Base-by-base conservation (phyloP, 192 early-diverging fungal genomes). In the Coemansia sp. region DNA sequence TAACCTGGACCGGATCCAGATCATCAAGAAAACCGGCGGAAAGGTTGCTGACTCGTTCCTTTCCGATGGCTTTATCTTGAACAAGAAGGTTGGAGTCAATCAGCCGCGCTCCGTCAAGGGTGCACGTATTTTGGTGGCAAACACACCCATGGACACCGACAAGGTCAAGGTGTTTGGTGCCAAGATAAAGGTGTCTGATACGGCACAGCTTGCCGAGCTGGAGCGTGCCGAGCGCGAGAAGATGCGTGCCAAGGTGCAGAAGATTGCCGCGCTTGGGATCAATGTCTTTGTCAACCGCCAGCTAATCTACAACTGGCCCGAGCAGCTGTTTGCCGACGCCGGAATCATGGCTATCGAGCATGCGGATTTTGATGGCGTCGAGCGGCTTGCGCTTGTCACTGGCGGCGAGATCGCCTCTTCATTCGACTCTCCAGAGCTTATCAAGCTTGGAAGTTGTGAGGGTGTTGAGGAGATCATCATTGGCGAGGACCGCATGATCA, bases 271-370 rank as follows among this genome's bases (percentile, higher is more conserved):
- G 3, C 93, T 96, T 76, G 95, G 95, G 4, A 97, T 99, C 84
- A 99, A 98, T 83, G 97, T 96, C 74, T 99, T 99, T 85, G 96
- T 99, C 60, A 99, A 99, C 89, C 93, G 97, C 69, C 97, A 99
- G 78, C 85, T 99, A 39, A 99, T 99, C 71, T 99, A 99, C 87
- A 99, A 99, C 90, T 99, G 94, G 94, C 97, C 97, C 55, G 97
- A 99, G 84, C 94, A 95, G 83, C 88, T 99, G 46, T 93, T 99
- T 84, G 97, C 95, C n/a, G 97, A 99, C 76, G 87, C 94, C 51
- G 93, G 94, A 21, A 91, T 99, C 77, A 91, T 93, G 86, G 91
- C 93, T 52, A 99, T 99, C 64, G 97, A 99, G 78, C 97, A 99
- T 76, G 97, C 97, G 26, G 96, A 99, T 73, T 99, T 99, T 79